Conservation (phyloP, 1,139 yeast genomes). For the Nakaseomyces delphensis region DNA sequence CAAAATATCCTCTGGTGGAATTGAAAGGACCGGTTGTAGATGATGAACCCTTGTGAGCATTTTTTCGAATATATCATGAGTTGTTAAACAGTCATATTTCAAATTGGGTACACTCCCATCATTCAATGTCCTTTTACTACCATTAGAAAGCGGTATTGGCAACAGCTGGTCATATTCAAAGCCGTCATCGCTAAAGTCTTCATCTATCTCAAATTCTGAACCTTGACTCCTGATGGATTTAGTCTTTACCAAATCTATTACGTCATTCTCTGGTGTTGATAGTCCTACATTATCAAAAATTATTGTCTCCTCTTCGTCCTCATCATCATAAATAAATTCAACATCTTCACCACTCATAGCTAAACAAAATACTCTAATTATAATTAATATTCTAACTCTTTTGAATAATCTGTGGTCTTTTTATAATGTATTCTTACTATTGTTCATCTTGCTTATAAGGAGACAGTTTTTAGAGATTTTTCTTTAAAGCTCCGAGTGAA, state of each 20-base stretch:
- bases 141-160: slow-evolving; percentile 8
- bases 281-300: background rate
- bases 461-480: background rate
- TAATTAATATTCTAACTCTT: background rate
- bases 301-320: slow-evolving; percentile 1
- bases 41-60: slow-evolving; percentile 24
- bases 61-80: slow-evolving; percentile 24
- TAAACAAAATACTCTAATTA: background rate
- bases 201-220: slow-evolving; percentile 24
- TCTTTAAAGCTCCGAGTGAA: background rate
- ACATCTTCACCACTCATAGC: slow-evolving; percentile 2
- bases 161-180: slow-evolving; percentile 16
- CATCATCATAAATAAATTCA: slow-evolving; percentile 4
- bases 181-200: slow-evolving; percentile 7
- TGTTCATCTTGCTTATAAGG: too few species aligned
- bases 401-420: too few species aligned
- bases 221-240: slow-evolving; percentile 14
- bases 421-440: too few species aligned
- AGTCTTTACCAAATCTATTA: background rate
- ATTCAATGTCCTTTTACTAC: slow-evolving; percentile 11
- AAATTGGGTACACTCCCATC: slow-evolving; percentile 23
- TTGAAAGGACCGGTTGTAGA: slow-evolving; percentile 25
- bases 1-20: slow-evolving; percentile 30
- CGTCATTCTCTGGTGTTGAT: slow-evolving; percentile 7
- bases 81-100: slow-evolving; percentile 27